Percentiles rank a stretch among this genome's conserved stretches.
phyloP scores from a whole-genome alignment of 805 yeast genomes.

The Komagataella populi region DNA sequence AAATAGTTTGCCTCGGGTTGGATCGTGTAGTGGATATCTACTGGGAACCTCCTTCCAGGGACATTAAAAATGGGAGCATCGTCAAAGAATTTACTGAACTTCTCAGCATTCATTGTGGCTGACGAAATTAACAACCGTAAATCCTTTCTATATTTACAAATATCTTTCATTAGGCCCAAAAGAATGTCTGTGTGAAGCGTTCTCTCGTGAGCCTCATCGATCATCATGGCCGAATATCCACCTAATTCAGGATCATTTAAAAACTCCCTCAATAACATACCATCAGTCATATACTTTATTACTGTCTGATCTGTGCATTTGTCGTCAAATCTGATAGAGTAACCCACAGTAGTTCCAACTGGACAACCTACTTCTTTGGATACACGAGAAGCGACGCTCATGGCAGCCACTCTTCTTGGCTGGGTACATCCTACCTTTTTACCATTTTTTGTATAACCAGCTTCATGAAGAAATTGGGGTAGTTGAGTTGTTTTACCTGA shows the following conservation, averaged over 20 bases:
- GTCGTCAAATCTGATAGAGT: constrained; percentile 80
- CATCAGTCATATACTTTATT: constrained; percentile 90
- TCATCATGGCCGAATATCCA: constrained; percentile 70
- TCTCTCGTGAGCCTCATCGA: constrained; percentile 96
- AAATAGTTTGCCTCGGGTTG: constrained; percentile 87
- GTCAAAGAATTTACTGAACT: constrained; percentile 70
- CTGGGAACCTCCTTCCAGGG: constrained; percentile 92
- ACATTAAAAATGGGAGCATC: constrained; percentile 78
- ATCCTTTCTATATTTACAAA: constrained; percentile 49
- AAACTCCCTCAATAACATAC: constrained; percentile 83
- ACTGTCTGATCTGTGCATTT: constrained; percentile 48
- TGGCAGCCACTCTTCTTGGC: constrained; percentile 93
- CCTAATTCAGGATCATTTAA: constrained; percentile 59
- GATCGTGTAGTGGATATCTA: constrained; percentile 67
- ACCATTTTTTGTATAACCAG: constrained; percentile 51
- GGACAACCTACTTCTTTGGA: constrained; percentile 74
- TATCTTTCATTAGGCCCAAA: constrained; percentile 67
- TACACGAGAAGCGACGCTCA: constrained; percentile 79
- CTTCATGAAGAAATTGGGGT: constrained; percentile 78
- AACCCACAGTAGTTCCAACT: constrained; percentile 87
- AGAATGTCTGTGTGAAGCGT: constrained; percentile 83
- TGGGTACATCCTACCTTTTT: constrained; percentile 75
- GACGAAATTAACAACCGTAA: constrained; percentile 74
- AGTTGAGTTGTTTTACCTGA: constrained; percentile 93
- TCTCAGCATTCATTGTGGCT: constrained; percentile 87